Base-by-base conservation (phyloP, 2,329 filamentous ascomycete species). In the Geosmithia flava region DNA sequence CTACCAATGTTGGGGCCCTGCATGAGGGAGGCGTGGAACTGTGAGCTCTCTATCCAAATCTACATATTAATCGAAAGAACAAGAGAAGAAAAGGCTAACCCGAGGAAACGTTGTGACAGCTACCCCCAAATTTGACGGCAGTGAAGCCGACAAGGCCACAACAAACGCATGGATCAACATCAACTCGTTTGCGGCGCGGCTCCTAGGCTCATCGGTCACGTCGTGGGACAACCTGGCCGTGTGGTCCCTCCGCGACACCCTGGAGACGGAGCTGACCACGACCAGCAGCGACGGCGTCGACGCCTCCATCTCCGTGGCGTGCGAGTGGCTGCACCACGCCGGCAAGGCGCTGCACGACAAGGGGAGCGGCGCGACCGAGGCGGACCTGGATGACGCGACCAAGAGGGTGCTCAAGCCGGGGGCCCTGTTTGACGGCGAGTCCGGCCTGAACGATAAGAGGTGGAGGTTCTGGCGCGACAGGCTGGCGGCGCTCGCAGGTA, bases 171-270 rank as follows among this genome's bases (percentile, higher is more conserved):
- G 60, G 60, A 51, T 59, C 30, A 60, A 58, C 10, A 51, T 64
- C 52, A 61, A 65, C 54, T 61, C 60, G 11, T 62, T 65, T 43
- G 54, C 56, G 45, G 62, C 62, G 20, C 61, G 57, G 45, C 50
- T 63, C 17, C 54, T 59, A 47, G 57, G 55, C 50, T 45, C 51
- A n/a, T 33, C 43, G 7, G 50, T 56, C 17, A 49, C 52, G 20
- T 58, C 45, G 11, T 61, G 58, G 53, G 51, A 51, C 42, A 59
- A 59, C 46, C 54, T 62, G 42, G 60, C 53, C 47, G 50, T 63
- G 47, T 60, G 58, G 58, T 53, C 58, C 47, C 49, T 65, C n/a
- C 61, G 61, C 29, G 50, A 49, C 13, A 56, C 53, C 10, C 58
- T 65, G 20, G 62, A 64, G 49, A 54, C 58, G 50, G 20, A 50